phyloP scores from a whole-genome alignment of 164 flowering plant species.

The Macadamia tetraphylla region DNA sequence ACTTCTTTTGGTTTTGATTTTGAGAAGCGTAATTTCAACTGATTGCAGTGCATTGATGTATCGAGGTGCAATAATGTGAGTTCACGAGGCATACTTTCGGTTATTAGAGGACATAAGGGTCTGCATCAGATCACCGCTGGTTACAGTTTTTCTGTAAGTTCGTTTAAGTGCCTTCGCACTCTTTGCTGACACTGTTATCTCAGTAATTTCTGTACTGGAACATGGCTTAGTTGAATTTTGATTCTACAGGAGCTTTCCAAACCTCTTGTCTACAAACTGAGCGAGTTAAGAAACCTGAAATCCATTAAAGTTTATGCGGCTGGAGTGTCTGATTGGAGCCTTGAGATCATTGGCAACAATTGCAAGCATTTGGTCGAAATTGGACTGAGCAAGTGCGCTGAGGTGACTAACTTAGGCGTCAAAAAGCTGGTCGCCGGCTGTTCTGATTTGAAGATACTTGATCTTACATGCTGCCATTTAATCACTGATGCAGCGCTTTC shows the following conservation, averaged over 20 bases:
- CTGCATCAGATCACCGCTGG: constrained; percentile 45
- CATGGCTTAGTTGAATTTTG: neutral
- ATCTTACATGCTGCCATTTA: constrained; percentile 57
- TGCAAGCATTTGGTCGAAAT: constrained; percentile 47
- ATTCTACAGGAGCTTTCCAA: constrained; percentile 39
- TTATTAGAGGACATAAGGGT: constrained; percentile 36
- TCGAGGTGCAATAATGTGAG: constrained; percentile 54
- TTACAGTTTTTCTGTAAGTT: constrained; percentile 49
- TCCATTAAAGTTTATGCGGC: constrained; percentile 47
- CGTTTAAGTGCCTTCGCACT: neutral
- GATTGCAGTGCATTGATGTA: constrained; percentile 47
- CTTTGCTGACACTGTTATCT: neutral
- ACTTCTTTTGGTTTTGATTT: neutral
- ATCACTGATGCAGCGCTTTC: constrained; percentile 49
- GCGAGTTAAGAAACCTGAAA: constrained; percentile 34
- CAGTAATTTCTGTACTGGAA: neutral
- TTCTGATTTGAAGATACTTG: constrained; percentile 34
- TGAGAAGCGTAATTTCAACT: neutral
- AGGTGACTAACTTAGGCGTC: constrained; percentile 57
- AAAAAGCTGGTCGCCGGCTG: constrained; percentile 37
- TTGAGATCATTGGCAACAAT: constrained; percentile 27
- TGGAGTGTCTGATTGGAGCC: constrained; percentile 28
- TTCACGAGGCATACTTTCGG: constrained; percentile 36
- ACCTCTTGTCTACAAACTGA: constrained; percentile 27
- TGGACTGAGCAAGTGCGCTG: constrained; percentile 61